Evolutionary conservation across 495 filamentous ascomycete genomes (phyloP).

Genomic region (Staphylotrichum longicolle): DNA sequence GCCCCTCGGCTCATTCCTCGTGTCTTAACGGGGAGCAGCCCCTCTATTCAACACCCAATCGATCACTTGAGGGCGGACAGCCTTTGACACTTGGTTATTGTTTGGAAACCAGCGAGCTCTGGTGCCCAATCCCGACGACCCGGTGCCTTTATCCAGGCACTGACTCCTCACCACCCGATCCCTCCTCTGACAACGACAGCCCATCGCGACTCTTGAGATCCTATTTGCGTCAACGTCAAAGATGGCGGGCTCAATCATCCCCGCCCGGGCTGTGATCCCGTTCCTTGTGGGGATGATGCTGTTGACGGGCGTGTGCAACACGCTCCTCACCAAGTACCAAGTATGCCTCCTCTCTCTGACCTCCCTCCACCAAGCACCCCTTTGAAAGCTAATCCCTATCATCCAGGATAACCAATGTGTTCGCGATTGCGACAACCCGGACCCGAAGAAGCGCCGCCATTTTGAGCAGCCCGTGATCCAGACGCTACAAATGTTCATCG

Average conservation of each 20-base stretch:
- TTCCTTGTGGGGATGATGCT: conserved; percentile 93
- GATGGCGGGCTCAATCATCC: conserved; percentile 43
- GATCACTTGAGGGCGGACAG: not conserved
- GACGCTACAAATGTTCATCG: conserved; percentile 92
- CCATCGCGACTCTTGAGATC: not conserved
- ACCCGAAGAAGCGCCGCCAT: conserved; percentile 62
- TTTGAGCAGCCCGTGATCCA: conserved; percentile 98
- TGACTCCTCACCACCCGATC: not conserved
- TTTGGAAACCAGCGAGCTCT: not conserved
- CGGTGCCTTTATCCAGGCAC: conserved; percentile 20
- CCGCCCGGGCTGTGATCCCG: conserved; percentile 62
- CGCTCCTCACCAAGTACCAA: conserved; percentile 94
- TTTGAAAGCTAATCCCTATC: conserved; percentile 1
- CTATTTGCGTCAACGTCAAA: not conserved
- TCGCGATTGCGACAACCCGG: conserved; percentile 72
- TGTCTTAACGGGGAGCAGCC: conserved; percentile 6
- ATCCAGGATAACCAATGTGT: conserved; percentile 92
- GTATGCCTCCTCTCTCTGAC: conserved; percentile 41
- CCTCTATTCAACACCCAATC: conserved; percentile 12
- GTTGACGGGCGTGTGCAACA: conserved; percentile 86
- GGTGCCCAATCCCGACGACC: conserved; percentile 8
- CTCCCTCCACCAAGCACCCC: not conserved
- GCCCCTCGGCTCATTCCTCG: conserved; percentile 5
- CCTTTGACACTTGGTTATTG: not conserved
- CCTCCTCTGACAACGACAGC: not conserved